Conservation (phyloP, 2,329 filamentous ascomycete species). For the Bertia moriformis region DNA sequence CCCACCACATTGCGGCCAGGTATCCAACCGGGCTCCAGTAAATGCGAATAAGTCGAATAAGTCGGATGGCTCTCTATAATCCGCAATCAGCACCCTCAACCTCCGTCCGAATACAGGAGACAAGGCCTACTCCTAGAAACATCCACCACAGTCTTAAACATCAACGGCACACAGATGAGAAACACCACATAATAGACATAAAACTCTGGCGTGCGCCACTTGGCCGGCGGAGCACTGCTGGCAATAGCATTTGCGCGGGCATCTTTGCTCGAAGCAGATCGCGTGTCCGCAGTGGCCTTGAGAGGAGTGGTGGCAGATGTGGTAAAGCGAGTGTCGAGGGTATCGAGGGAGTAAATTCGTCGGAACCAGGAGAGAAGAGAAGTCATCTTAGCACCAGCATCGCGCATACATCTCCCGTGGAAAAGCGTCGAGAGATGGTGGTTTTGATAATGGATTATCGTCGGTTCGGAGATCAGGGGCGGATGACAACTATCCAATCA, state of each 20-base stretch:
- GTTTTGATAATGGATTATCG: neutral
- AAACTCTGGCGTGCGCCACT: slow-evolving; percentile 81
- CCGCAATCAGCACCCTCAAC: slow-evolving; percentile 6
- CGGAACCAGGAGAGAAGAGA: neutral
- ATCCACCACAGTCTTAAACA: slow-evolving; percentile 81
- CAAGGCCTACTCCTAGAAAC: slow-evolving; percentile 60
- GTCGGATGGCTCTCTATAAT: slow-evolving; percentile 61
- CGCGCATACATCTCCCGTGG: neutral
- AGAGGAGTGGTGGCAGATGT: slow-evolving; percentile 57
- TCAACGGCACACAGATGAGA: slow-evolving; percentile 53
- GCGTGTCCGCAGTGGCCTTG: slow-evolving; percentile 36
- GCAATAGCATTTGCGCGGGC: slow-evolving; percentile 12
- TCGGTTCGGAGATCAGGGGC: neutral
- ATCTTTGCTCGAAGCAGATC: slow-evolving; percentile 18
- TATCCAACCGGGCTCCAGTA: slow-evolving; percentile 76
- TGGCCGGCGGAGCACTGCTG: slow-evolving; percentile 37
- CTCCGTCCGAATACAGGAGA: neutral
- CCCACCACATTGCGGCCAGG: slow-evolving; percentile 72
- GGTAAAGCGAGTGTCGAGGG: slow-evolving; percentile 27
- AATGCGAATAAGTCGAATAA: slow-evolving; percentile 58
- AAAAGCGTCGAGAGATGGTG: neutral
- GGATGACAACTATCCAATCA: no score
- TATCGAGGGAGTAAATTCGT: neutral
- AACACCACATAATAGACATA: slow-evolving; percentile 65
- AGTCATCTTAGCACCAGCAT: neutral